Evolutionary conservation across 2,329 filamentous ascomycete genomes (phyloP).

Genomic region (Ceratocystis diversiconidia): DNA sequence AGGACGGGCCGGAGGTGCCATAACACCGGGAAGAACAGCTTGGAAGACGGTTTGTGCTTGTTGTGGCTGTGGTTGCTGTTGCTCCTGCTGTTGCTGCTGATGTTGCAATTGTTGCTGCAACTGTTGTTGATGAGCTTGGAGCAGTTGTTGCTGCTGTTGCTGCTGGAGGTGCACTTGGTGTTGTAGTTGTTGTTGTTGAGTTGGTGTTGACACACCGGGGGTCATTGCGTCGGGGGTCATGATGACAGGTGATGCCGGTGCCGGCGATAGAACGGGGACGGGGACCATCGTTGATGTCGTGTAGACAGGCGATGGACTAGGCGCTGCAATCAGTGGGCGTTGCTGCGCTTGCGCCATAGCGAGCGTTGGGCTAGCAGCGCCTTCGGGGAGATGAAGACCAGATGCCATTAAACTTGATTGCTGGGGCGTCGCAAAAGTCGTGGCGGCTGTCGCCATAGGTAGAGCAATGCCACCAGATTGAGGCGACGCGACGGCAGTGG

Average conservation of each 20-base stretch:
- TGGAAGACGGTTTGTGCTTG: slow-evolving; percentile 10
- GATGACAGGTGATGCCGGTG: slow-evolving; percentile 14
- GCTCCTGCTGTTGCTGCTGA: neutral
- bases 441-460: slow-evolving; percentile 16
- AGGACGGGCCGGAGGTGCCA: slow-evolving; percentile 47
- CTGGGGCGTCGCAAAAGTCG: slow-evolving; percentile 12
- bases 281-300: slow-evolving; percentile 21
- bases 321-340: slow-evolving; percentile 10
- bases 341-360: slow-evolving; percentile 19
- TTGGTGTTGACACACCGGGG: slow-evolving; percentile 2
- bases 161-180: slow-evolving; percentile 10
- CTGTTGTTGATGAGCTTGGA: slow-evolving; percentile 9
- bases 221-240: slow-evolving; percentile 16
- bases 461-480: slow-evolving; percentile 3
- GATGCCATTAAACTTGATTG: slow-evolving; percentile 15
- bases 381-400: slow-evolving; percentile 20
- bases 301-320: slow-evolving; percentile 18
- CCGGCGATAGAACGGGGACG: slow-evolving; percentile 17
- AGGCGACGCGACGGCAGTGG: slow-evolving; percentile 25
- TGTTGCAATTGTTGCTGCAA: slow-evolving; percentile 10
- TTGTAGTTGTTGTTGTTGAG: slow-evolving; percentile 11
- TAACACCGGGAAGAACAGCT: slow-evolving; percentile 28
- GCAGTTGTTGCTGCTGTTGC: slow-evolving; percentile 12
- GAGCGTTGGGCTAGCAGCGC: slow-evolving; percentile 17
- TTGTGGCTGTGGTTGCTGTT: neutral